Conservation (phyloP, 305 asterid species). For the Solanum hybrid region DNA sequence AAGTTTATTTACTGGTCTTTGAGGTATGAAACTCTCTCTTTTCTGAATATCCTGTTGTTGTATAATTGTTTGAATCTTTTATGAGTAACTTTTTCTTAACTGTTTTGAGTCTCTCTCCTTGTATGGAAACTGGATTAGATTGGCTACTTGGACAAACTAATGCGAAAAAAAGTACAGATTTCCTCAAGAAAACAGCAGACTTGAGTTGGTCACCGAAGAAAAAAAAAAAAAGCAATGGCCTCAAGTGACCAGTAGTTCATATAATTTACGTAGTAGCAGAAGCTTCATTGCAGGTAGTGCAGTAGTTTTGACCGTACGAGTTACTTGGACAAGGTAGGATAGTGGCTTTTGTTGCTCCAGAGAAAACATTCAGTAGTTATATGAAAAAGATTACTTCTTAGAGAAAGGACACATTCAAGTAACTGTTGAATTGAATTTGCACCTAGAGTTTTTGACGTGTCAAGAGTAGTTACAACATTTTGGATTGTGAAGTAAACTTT, state of each 20-base stretch:
- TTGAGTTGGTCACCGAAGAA: not conserved
- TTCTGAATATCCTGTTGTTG: not conserved
- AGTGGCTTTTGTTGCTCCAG: not conserved
- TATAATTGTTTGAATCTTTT: not conserved
- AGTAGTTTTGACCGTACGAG: not conserved
- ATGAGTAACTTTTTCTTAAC: not conserved
- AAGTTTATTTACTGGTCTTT: not conserved
- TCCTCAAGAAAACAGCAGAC: not conserved
- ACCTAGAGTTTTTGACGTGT: not conserved
- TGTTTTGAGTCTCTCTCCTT: not conserved
- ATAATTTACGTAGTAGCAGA: not conserved
- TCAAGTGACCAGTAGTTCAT: not conserved
- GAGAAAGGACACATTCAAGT: not conserved
- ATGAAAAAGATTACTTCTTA: not conserved
- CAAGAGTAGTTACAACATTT: not conserved
- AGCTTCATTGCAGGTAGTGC: not conserved
- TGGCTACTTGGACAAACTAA: not conserved
- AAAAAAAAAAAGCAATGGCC: not conserved
- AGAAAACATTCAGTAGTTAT: not conserved
- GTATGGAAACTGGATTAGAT: not conserved
- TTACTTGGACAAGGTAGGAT: not conserved
- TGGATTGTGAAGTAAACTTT: not conserved
- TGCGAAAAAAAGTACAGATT: not conserved
- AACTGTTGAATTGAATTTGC: not conserved
- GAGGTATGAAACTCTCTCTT: not conserved